These are phyloP conservation scores for Irpex rosettiformis DNA, from an alignment of 1,284 basidiomycete species.

Conservation along the genomic window DNA sequence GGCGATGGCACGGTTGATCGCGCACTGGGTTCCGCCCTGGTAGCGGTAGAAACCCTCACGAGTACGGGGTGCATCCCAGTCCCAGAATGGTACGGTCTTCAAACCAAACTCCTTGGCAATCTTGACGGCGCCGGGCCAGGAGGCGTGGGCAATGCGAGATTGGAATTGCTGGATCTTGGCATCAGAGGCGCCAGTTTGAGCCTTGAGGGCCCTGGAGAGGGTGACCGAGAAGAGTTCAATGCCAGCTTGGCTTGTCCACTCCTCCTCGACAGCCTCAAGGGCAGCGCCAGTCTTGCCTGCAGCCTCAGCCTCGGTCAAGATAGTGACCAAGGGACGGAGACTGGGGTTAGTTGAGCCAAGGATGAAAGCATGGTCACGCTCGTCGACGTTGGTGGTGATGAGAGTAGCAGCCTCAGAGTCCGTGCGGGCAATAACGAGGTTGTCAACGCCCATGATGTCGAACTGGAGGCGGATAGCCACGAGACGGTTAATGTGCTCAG, in stretches of 20 bases:
- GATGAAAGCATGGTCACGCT: constrained; percentile 95
- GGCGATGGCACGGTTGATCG: constrained; percentile 88
- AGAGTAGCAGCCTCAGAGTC: constrained; percentile 93
- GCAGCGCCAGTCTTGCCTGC: constrained; percentile 78
- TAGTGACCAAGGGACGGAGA: constrained; percentile 64
- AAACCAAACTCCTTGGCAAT: constrained; percentile 85
- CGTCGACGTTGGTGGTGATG: constrained; percentile 95
- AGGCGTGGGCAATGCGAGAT: constrained; percentile 58
- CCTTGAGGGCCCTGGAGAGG: constrained; percentile 69
- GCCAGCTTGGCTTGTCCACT: constrained; percentile 78
- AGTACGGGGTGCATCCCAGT: constrained; percentile 94
- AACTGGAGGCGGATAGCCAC: constrained; percentile 77
- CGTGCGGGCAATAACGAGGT: constrained; percentile 73
- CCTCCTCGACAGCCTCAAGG: constrained; percentile 86
- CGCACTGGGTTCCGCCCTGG: constrained; percentile 94
- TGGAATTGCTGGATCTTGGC: constrained; percentile 55
- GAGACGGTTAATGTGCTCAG: constrained; percentile 79
- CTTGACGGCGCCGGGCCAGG: constrained; percentile 66
- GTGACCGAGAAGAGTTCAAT: constrained; percentile 78
- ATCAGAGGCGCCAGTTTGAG: constrained; percentile 54
- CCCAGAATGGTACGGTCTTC: constrained; percentile 73
- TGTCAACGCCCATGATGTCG: constrained; percentile 79
- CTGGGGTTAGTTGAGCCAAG: constrained; percentile 84
- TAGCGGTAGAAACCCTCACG: constrained; percentile 97
- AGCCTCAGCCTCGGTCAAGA: constrained; percentile 84